Evolutionary conservation across 129 eudicot species (phyloP).

Genomic region (Mikania micrantha): DNA sequence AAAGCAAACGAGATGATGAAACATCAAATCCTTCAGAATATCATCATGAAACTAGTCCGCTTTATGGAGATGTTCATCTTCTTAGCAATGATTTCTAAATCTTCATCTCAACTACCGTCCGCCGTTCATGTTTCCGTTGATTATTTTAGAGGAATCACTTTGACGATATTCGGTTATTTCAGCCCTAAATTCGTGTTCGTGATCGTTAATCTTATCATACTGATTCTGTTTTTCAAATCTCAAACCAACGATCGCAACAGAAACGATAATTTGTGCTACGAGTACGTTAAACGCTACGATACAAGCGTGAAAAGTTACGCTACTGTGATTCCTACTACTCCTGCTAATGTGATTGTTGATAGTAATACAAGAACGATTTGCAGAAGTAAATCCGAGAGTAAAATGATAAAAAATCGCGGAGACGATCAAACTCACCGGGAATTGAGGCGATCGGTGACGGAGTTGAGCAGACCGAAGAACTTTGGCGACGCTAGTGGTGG

Average conservation of each 20-base stretch:
- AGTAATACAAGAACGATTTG: conserved; percentile 9
- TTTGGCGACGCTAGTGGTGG: not conserved
- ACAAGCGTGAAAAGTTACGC: not conserved
- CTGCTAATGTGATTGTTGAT: not conserved
- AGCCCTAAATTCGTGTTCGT: conserved; percentile 68
- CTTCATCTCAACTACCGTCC: conserved; percentile 42
- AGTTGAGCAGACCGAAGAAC: conserved; percentile 14
- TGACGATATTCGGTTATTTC: conserved; percentile 19
- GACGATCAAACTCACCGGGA: not conserved
- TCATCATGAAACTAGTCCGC: conserved; percentile 54
- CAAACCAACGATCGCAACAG: conserved; percentile 6
- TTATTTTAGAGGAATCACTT: conserved; percentile 28
- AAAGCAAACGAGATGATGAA: conserved; percentile 44
- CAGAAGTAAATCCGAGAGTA: conserved; percentile 41
- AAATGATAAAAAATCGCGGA: not conserved
- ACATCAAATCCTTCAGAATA: conserved; percentile 28
- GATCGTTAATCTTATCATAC: conserved; percentile 58
- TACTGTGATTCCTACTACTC: not conserved
- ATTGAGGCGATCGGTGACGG: not conserved
- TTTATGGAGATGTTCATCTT: conserved; percentile 42
- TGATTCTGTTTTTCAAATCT: conserved; percentile 45
- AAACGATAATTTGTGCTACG: conserved; percentile 31
- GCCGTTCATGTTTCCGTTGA: conserved; percentile 35
- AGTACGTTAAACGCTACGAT: conserved; percentile 35
- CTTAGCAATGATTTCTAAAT: conserved; percentile 35